phyloP scores from a whole-genome alignment of 2,329 filamentous ascomycete genomes.

The Nothopassalora personata region DNA sequence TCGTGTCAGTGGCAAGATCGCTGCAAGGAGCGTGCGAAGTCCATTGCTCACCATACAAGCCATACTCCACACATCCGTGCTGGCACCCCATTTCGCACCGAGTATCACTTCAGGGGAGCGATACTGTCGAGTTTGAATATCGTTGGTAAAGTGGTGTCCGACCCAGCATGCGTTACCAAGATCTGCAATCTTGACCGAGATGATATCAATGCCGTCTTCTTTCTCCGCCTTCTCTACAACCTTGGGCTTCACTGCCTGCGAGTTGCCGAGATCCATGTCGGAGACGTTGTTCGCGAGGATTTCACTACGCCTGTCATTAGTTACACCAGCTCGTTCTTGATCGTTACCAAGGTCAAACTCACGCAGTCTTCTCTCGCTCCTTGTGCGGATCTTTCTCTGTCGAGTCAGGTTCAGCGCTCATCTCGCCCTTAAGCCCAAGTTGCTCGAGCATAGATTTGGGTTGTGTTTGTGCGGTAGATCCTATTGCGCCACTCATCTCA shows the following conservation, averaged over 20 bases:
- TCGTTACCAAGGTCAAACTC: conserved; percentile 40
- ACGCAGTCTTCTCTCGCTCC: conserved; percentile 90
- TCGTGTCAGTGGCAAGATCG: conserved; percentile 8
- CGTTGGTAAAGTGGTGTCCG: conserved; percentile 97
- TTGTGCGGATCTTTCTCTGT: conserved; percentile 55
- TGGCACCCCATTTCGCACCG: conserved; percentile 97
- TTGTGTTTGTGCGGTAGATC: conserved; percentile 34
- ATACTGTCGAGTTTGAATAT: conserved; percentile 97
- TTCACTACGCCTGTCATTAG: conserved; percentile 47
- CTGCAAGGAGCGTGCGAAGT: neutral
- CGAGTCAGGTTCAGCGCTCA: conserved; percentile 7
- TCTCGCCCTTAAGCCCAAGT: conserved; percentile 45
- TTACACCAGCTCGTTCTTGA: conserved; percentile 13
- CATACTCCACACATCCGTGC: conserved; percentile 99
- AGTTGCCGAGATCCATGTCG: conserved; percentile 85
- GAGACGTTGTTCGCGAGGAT: conserved; percentile 88
- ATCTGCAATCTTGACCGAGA: conserved; percentile 98
- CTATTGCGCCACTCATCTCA: conserved; percentile 54
- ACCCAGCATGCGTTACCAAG: conserved; percentile 98
- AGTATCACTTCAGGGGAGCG: conserved; percentile 95
- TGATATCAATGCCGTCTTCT: conserved; percentile 64
- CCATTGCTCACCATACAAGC: conserved; percentile 76
- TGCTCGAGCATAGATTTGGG: conserved; percentile 56
- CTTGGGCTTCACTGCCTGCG: conserved; percentile 49
- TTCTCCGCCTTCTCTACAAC: conserved; percentile 51